phyloP scores from a whole-genome alignment of 257 asterid species.

The Solanum chilense region DNA sequence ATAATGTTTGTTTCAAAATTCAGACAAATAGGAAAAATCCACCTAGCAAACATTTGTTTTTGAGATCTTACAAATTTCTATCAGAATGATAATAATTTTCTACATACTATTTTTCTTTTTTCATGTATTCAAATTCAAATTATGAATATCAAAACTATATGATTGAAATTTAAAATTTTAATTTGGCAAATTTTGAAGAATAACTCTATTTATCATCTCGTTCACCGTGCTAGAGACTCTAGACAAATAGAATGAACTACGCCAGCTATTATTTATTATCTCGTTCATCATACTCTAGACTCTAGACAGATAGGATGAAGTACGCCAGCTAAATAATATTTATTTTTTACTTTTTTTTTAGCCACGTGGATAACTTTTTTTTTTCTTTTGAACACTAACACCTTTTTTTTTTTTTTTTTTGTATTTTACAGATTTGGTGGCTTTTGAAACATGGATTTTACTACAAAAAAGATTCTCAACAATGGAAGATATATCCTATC shows the following conservation, averaged over 20 bases:
- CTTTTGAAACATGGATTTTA: not conserved
- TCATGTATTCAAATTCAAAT: not conserved
- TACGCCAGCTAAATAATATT: not conserved
- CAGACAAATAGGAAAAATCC: not conserved
- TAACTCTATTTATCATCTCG: no score
- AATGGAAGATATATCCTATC: not conserved
- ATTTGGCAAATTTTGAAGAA: not conserved
- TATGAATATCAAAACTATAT: not conserved
- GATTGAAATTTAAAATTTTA: not conserved
- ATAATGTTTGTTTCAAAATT: no score
- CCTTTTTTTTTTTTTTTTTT: not conserved
- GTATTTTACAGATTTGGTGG: not conserved
- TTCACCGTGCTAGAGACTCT: not conserved
- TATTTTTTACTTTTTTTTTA: not conserved
- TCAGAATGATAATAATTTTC: not conserved
- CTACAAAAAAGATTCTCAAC: not conserved
- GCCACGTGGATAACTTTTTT: not conserved
- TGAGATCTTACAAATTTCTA: not conserved
- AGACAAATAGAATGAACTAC: not conserved
- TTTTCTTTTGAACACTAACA: not conserved
- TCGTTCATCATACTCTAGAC: not conserved
- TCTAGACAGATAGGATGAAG: not conserved
- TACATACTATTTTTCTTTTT: not conserved
- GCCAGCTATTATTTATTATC: not conserved
- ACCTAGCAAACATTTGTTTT: not conserved